Percentiles rank a stretch among this genome's conserved stretches.
phyloP scores from a whole-genome alignment of 441 rosid genomes.

The Rhodomyrtus psidioides region DNA sequence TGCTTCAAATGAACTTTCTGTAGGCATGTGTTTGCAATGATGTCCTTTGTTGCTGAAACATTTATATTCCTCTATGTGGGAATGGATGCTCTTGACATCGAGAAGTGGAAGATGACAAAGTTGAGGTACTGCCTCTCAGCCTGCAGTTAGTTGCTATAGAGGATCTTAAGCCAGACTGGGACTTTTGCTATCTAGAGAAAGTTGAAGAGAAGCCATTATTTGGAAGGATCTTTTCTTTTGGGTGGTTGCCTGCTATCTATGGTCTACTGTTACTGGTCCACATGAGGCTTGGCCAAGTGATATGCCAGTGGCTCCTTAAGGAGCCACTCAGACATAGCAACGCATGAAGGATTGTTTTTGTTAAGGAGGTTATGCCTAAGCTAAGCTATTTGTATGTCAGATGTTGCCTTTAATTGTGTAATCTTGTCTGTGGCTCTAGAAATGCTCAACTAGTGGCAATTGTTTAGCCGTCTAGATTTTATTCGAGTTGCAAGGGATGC shows the following conservation, averaged over 20 bases:
- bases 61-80: conserved; percentile 91
- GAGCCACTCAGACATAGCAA: neutral
- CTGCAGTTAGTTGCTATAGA: neutral
- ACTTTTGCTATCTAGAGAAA: neutral
- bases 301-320: neutral
- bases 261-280: neutral
- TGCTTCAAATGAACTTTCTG: neutral
- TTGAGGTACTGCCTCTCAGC: conserved; percentile 36
- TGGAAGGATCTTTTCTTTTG: neutral
- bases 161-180: neutral
- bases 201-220: neutral
- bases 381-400: neutral
- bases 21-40: conserved; percentile 81
- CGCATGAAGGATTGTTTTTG: neutral
- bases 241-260: neutral
- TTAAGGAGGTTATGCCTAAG: neutral
- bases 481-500: neutral
- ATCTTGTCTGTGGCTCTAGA: neutral
- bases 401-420: neutral
- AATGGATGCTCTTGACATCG: conserved; percentile 83
- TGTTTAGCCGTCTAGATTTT: neutral
- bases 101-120: conserved; percentile 71
- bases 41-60: conserved; percentile 87
- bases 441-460: neutral
- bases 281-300: neutral